Conservation (phyloP, 176 grass and related monocot species). For the Eragrostis curvula region DNA sequence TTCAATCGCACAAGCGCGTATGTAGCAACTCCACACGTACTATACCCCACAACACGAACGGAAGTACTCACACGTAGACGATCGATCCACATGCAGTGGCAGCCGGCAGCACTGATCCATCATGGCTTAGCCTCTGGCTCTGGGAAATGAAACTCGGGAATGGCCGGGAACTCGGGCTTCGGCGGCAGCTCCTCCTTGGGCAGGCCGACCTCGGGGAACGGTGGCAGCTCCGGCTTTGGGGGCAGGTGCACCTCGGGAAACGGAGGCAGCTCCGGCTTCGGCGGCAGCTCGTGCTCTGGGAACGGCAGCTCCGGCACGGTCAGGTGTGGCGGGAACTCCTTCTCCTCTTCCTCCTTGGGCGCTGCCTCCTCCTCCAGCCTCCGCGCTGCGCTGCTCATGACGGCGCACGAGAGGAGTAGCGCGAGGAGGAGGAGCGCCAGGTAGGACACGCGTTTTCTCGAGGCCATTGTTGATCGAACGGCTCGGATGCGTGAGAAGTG, state of each 20-base stretch:
- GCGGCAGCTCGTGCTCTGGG: conserved; percentile 29
- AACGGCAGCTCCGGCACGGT: conserved; percentile 21
- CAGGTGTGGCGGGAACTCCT: conserved; percentile 28
- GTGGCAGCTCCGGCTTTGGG: not conserved
- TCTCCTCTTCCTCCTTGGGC: not conserved
- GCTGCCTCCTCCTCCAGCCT: conserved; percentile 12
- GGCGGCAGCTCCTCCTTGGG: not conserved
- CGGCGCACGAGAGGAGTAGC: conserved; percentile 4
- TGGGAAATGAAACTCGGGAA: conserved; percentile 28
- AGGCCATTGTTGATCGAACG: not conserved
- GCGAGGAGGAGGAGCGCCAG: not conserved
- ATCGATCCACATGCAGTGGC: too few relatives aligned
- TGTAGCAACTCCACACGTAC: too few relatives aligned
- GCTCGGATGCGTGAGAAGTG: not conserved
- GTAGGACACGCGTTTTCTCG: not conserved
- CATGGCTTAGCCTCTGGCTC: conserved; percentile 24
- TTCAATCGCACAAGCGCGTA: too few relatives aligned
- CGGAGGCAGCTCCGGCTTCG: conserved; percentile 11
- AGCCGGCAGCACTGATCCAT: not conserved
- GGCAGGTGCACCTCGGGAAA: conserved; percentile 27
- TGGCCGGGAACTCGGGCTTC: not conserved
- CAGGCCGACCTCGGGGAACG: conserved; percentile 26
- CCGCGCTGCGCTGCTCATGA: conserved; percentile 13
- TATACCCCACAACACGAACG: too few relatives aligned
- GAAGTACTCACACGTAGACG: too few relatives aligned